Conservation (phyloP, 179 eudicot species). For the Sideroxylon spinosum region DNA sequence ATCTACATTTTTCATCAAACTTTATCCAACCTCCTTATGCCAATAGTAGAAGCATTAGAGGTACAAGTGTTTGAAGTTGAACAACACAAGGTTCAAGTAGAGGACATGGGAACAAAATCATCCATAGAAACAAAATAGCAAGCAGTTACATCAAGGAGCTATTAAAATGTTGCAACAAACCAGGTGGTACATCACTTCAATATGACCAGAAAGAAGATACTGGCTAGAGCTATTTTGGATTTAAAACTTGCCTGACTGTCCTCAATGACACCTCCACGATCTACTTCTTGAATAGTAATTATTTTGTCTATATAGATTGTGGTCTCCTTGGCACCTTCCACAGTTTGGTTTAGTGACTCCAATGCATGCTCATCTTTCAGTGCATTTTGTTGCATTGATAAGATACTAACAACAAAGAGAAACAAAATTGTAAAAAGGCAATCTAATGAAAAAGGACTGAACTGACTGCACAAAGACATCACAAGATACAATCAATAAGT, state of each 20-base stretch:
- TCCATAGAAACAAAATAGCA: neutral
- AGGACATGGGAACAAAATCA: neutral
- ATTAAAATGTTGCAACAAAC: neutral
- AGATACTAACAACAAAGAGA: no score
- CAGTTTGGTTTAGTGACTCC: constrained; percentile 18
- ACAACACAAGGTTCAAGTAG: neutral
- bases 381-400: no score
- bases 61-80: neutral
- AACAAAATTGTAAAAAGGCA: no score
- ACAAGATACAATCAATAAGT: no score
- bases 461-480: no score
- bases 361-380: constrained; percentile 28
- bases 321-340: constrained; percentile 34
- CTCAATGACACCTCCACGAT: constrained; percentile 21
- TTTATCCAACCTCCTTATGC: neutral
- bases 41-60: neutral
- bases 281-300: constrained; percentile 33
- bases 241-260: constrained; percentile 30
- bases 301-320: constrained; percentile 47
- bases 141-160: neutral
- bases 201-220: neutral
- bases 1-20: neutral
- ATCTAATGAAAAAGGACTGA: no score
- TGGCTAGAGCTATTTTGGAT: neutral
- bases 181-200: neutral